Evolutionary conservation across 176 grass and related monocot genomes (phyloP), one percentile per base, ranked within the genome.

Genomic region (Alopecurus myosuroides): DNA sequence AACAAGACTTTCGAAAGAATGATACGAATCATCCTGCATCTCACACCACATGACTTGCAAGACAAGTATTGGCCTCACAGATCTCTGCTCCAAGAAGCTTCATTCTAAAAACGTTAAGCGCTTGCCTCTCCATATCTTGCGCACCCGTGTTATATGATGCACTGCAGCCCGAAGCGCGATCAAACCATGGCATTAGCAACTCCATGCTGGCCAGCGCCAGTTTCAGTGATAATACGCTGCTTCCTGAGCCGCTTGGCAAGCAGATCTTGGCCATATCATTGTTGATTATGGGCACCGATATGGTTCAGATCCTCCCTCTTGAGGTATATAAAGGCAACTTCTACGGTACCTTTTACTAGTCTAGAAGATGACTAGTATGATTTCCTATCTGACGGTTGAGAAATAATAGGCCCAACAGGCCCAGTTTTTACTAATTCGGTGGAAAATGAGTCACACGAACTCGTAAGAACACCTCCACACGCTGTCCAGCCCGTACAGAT

Each of bases 271-370:
- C 93, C 63, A 98, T 88, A 3, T 91, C 93, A 69, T 98, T 98
- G 83, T 98, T 98, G 71, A 98, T 98, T 95, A 88, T 95, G 93
- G 40, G 96, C 96, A 29, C 93, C 96, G 3, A 93, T 98, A 75
- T 98, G 96, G 85, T 98, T 98, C 17, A 98, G 96, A 60, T 94
- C 96, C 88, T 98, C 93, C 61, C 96, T 95, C 89, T 98, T 98
- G 2, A 98, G 81, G 86, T 98, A 98, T 26, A 98, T 77, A n/a
- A n/a, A n/a, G n/a, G n/a, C n/a, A n/a, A n/a, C n/a, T n/a, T n/a
- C n/a, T n/a, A n/a, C n/a, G n/a, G n/a, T n/a, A n/a, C n/a, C n/a
- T n/a, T n/a, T n/a, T n/a, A n/a, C n/a, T n/a, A n/a, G n/a, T n/a
- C n/a, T n/a, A n/a, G n/a, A n/a, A n/a, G n/a, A n/a, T n/a, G n/a